These are phyloP conservation scores for Astraeus odoratus DNA, from an alignment of 768 basidiomycete species.

Conservation along the genomic window DNA sequence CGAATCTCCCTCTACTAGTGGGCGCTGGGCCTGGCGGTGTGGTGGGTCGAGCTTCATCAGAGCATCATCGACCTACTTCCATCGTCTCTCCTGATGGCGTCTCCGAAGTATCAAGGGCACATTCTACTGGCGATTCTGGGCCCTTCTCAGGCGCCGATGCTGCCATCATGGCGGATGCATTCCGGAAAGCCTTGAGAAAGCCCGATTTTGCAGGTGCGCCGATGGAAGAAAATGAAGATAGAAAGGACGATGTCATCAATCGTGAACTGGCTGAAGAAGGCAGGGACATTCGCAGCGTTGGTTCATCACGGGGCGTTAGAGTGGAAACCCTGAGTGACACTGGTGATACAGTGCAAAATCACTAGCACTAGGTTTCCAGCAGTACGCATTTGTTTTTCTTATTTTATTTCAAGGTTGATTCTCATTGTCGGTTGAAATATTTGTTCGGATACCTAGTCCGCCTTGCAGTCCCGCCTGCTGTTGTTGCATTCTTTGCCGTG, in stretches of 20 bases:
- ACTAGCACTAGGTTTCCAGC: constrained; percentile 32
- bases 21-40: constrained; percentile 26
- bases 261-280: constrained; percentile 85
- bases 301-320: constrained; percentile 69
- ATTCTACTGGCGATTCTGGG: constrained; percentile 55
- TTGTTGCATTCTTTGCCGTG: constrained; percentile 26
- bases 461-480: constrained; percentile 14
- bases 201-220: constrained; percentile 75
- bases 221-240: constrained; percentile 53
- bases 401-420: constrained; percentile 30
- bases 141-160: constrained; percentile 83
- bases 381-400: constrained; percentile 27
- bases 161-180: constrained; percentile 90
- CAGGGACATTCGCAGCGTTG: constrained; percentile 79
- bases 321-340: constrained; percentile 64
- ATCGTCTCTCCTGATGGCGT: constrained; percentile 63
- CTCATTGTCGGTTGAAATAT: constrained; percentile 27
- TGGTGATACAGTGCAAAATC: constrained; percentile 43
- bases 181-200: constrained; percentile 80
- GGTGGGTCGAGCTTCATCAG: constrained; percentile 26
- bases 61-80: constrained; percentile 28
- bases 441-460: constrained; percentile 30
- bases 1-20: constrained; percentile 44
- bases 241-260: constrained; percentile 42
- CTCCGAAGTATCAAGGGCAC: constrained; percentile 59